Percentiles rank a stretch among this genome's conserved stretches.
These are phyloP conservation scores for Aspergillus indologenus DNA, from an alignment of 495 filamentous ascomycete genomes.

Conservation along the genomic window DNA sequence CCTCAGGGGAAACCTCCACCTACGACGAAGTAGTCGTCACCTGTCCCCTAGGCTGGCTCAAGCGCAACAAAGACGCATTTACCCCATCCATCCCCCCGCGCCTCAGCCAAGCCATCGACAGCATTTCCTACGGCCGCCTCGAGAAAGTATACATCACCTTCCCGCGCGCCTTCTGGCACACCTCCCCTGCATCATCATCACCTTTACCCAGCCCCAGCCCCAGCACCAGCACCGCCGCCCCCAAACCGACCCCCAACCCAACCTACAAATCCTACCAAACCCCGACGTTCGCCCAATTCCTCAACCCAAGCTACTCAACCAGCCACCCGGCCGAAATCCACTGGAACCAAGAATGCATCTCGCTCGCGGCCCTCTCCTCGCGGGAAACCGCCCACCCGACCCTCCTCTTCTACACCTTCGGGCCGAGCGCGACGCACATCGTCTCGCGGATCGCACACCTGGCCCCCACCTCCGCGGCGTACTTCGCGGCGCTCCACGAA, in stretches of 20 bases:
- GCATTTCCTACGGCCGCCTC: conserved; percentile 79
- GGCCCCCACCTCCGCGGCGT: conserved; percentile 24
- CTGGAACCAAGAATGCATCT: conserved; percentile 80
- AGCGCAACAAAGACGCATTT: conserved; percentile 70
- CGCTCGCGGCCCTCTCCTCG: conserved; percentile 63
- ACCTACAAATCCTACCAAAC: conserved; percentile 12
- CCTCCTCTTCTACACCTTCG: conserved; percentile 89
- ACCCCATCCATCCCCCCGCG: conserved; percentile 62
- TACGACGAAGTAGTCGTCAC: conserved; percentile 90
- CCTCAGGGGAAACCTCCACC: conserved; percentile 45
- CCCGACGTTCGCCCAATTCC: conserved; percentile 39
- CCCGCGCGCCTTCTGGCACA: conserved; percentile 64
- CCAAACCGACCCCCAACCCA: conserved; percentile 5
- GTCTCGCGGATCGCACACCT: conserved; percentile 39
- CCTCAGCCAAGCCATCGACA: conserved; percentile 67
- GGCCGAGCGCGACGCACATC: conserved; percentile 53
- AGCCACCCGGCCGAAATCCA: conserved; percentile 65
- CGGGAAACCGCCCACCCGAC: conserved; percentile 69
- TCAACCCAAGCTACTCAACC: conserved; percentile 54
- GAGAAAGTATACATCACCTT: conserved; percentile 95
- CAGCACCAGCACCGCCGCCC: conserved; percentile 6
- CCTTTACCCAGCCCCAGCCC: too few species aligned
- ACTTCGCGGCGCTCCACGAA: conserved; percentile 34
- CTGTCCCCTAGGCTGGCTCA: conserved; percentile 83
- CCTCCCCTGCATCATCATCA: neutral